These are phyloP conservation scores for Russula emetica DNA, from an alignment of 768 basidiomycete genomes.

Conservation along the genomic window DNA sequence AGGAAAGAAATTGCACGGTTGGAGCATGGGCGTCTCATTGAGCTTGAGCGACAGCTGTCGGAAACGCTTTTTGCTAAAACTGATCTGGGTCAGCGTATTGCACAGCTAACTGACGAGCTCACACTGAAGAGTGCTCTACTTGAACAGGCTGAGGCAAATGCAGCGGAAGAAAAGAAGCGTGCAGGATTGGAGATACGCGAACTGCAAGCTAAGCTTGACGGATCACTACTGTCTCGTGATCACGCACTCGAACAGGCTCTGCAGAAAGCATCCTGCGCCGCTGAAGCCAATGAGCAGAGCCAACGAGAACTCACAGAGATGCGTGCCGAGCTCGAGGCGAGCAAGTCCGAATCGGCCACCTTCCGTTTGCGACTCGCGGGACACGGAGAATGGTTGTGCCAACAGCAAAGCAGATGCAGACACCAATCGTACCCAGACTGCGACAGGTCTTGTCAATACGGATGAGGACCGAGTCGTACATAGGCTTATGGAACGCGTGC, in stretches of 20 bases:
- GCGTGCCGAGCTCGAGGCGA: slow-evolving; percentile 66
- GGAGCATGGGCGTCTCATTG: slow-evolving; percentile 57
- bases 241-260: slow-evolving; percentile 75
- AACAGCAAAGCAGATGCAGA: slow-evolving; percentile 48
- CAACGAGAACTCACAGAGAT: slow-evolving; percentile 74
- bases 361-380: slow-evolving; percentile 35
- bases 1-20: slow-evolving; percentile 60
- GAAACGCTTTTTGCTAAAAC: slow-evolving; percentile 45
- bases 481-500: slow-evolving; percentile 68
- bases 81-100: slow-evolving; percentile 62
- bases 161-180: too few species aligned
- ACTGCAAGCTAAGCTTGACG: slow-evolving; percentile 77
- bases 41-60: slow-evolving; percentile 43
- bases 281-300: slow-evolving; percentile 54
- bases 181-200: too few species aligned
- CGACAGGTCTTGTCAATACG: too few species aligned
- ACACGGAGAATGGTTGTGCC: slow-evolving; percentile 87
- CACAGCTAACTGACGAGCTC: slow-evolving; percentile 66
- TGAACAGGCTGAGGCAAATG: slow-evolving; percentile 59
- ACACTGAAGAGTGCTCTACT: slow-evolving; percentile 67
- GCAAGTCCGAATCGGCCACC: not conserved
- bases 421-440: too few species aligned
- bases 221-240: slow-evolving; percentile 96
- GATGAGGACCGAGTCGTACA: slow-evolving; percentile 75
- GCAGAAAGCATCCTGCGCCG: slow-evolving; percentile 52